Conservation (phyloP, 345 rosid genomes). For the Brassica nigra region DNA sequence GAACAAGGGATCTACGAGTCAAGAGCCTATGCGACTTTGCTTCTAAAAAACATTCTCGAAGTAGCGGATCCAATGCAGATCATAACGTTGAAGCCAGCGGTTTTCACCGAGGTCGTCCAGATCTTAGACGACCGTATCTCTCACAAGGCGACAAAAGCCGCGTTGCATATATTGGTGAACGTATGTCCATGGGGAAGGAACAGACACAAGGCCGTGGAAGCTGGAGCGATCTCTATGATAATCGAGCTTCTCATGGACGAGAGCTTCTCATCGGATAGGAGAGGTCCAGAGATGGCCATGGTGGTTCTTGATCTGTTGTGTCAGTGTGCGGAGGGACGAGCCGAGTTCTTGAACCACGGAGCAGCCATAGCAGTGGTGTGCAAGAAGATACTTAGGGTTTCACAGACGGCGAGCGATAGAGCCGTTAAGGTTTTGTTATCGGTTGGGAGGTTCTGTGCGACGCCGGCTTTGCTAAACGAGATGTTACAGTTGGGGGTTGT, state of each 20-base stretch:
- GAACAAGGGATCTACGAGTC: conserved; percentile 47
- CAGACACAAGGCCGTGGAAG: conserved; percentile 63
- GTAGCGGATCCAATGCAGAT: conserved; percentile 63
- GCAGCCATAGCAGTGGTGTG: conserved; percentile 77
- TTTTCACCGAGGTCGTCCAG: conserved; percentile 54
- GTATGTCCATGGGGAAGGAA: conserved; percentile 71
- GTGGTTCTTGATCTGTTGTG: conserved; percentile 59
- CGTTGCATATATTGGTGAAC: conserved; percentile 51
- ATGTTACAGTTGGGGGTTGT: conserved; percentile 78
- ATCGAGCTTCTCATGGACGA: conserved; percentile 72
- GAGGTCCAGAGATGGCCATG: conserved; percentile 54
- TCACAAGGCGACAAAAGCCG: conserved; percentile 59
- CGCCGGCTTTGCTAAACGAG: conserved; percentile 54
- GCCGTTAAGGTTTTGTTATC: conserved; percentile 65
- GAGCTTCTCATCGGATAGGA: conserved; percentile 45
- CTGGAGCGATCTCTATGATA: conserved; percentile 53
- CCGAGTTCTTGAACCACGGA: conserved; percentile 60
- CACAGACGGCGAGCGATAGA: conserved; percentile 59
- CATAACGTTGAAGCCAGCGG: conserved; percentile 39
- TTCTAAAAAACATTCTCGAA: conserved; percentile 47
- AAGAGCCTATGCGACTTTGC: conserved; percentile 45
- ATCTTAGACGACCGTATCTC: conserved; percentile 60
- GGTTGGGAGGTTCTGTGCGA: conserved; percentile 61
- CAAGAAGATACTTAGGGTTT: conserved; percentile 76
- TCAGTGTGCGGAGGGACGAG: conserved; percentile 77